Evolutionary conservation across 2,329 filamentous ascomycete genomes (phyloP), one percentile per base, ranked within the genome.

Genomic region (Fusarium ambrosium): DNA sequence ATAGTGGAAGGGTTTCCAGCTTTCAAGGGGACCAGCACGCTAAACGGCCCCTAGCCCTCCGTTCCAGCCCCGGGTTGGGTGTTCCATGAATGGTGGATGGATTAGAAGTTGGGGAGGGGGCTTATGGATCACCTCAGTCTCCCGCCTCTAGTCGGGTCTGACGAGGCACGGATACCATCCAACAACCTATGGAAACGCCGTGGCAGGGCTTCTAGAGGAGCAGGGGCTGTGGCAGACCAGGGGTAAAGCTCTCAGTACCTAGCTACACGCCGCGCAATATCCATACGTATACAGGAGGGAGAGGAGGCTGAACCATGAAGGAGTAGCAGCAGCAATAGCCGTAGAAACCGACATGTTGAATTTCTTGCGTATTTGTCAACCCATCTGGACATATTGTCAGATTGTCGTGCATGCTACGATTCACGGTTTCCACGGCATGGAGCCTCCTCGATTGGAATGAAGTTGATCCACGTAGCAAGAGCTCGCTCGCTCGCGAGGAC

Each of bases 41-140:
- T 75, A 75, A 75, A 75, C 63, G 70, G 73, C 72, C 60, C 69
- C 72, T 75, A 75, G 41, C 69, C 6, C 48, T 55, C 27, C 66
- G 72, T 75, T 75, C 72, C 70, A 75, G 60, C 66, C 66, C 39
- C 53, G 66, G 70, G 66, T 64, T 68, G 70, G 72, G 32, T 34
- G 32, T 34, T 34, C 32, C 32, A 34, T 34, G 32, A 13, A 34
- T 34, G 29, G 29, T 32, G 29, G 29, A 32, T 32, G 32, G 32
- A 32, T 41, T n/a, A 13, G 39, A 20, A 43, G 22, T 24, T 16
- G 43, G 43, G 43, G 48, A 53, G 43, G 24, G 64, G 59, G 58
- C 56, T 41, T 29, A 53, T 53, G 24, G 63, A 60, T 63, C 64
- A 56, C 59, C 45, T 63, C 59, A 14, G 58, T 65, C 27, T 66